Evolutionary conservation across 1,284 basidiomycete species (phyloP).

Genomic region (Cryptococcus deneoformans): DNA sequence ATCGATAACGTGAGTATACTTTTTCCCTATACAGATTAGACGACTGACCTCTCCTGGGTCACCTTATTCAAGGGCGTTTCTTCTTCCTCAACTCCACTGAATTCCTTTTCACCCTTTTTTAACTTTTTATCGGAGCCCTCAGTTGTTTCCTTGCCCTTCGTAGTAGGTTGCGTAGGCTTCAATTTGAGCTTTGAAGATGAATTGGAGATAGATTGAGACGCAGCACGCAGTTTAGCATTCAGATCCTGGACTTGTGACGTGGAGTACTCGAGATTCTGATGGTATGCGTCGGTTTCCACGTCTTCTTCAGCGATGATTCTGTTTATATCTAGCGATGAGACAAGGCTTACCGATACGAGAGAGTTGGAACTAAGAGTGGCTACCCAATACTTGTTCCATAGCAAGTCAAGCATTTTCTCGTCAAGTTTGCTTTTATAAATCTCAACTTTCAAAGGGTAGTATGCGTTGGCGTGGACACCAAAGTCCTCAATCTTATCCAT

Average conservation of each 20-base stretch:
- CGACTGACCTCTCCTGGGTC: slow-evolving; percentile 72
- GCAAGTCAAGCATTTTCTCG: slow-evolving; percentile 74
- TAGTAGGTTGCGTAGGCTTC: slow-evolving; percentile 44
- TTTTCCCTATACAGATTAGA: neutral
- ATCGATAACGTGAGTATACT: neutral
- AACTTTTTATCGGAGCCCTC: slow-evolving; percentile 42
- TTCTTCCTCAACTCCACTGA: slow-evolving; percentile 38
- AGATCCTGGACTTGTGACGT: slow-evolving; percentile 85
- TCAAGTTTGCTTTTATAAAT: slow-evolving; percentile 92
- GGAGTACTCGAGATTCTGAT: slow-evolving; percentile 86
- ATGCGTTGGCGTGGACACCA: slow-evolving; percentile 95
- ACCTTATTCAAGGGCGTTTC: slow-evolving; percentile 65
- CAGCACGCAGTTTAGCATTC: slow-evolving; percentile 68
- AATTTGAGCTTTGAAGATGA: slow-evolving; percentile 21
- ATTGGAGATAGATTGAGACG: slow-evolving; percentile 20
- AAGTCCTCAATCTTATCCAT: slow-evolving; percentile 95
- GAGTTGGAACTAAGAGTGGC: slow-evolving; percentile 90
- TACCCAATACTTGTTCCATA: slow-evolving; percentile 99
- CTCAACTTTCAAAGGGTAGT: slow-evolving; percentile 91
- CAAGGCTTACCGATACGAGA: slow-evolving; percentile 70
- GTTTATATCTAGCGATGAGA: neutral
- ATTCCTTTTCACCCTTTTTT: slow-evolving; percentile 49
- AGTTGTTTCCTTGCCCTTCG: slow-evolving; percentile 48
- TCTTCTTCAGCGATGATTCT: neutral
- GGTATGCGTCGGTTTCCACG: neutral